Base-by-base conservation (phyloP, 2,329 filamentous ascomycete species). In the Neocucurbitaria cava region DNA sequence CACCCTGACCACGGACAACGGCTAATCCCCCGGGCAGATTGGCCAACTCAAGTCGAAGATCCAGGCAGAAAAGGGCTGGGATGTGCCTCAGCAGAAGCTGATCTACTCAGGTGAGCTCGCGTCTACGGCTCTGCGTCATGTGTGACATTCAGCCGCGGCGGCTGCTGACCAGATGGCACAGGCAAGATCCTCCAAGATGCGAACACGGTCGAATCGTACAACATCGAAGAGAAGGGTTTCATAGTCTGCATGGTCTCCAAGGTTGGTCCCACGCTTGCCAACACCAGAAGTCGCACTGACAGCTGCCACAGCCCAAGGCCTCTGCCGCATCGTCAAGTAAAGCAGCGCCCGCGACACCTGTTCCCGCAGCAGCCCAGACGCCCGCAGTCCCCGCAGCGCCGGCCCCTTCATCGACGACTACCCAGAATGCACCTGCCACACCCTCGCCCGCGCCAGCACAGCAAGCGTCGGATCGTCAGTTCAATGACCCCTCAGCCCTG, bases 171-270 rank as follows among this genome's bases (percentile, higher is more conserved):
- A 46, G 31, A 53, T 31, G 26, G 38, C 43, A 52, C 68, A 97
- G 93, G 95, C 81, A 99, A 99, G 83, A 98, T 99, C 69, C 83
- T 99, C 64, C 94, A 97, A 79, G 94, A 99, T 89, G 92, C 92
- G 59, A 95, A 97, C 74, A 96, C 93, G 2, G 90, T 99, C 68
- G 92, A 92, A 78, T 93, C 91, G 36, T 98, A 98, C 83, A 96
- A 92, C 80, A 98, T 99, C 61, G 94, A 99, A 79, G 95, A 98
- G 85, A 99, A 98, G 84, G 95, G 95, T 33, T 99, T 98, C 77
- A 92, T 99, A 70, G 95, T 99, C 57, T 99, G 95, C 82, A 96
- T 99, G 88, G 89, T 96, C 69, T 92, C 91, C 75, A 98, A 98
- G 90, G 93, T 96, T 81, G 60, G 77, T 58, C 53, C 38, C 46